These are phyloP conservation scores for Podaxis mareebaensis DNA, from an alignment of 768 basidiomycete species.

Conservation along the genomic window DNA sequence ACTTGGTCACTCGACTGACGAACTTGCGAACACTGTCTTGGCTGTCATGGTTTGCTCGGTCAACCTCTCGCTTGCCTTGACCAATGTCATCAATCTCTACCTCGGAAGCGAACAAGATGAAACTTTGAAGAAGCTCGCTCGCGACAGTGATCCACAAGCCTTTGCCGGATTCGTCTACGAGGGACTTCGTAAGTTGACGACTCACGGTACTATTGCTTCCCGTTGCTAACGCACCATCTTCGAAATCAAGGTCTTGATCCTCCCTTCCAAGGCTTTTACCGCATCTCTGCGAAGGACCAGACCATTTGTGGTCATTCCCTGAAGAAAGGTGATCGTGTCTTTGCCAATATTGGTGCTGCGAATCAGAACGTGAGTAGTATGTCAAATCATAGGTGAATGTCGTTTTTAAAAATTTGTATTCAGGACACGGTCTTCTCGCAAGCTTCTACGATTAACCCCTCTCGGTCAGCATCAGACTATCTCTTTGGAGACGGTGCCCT, in stretches of 20 bases:
- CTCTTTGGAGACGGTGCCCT: slow-evolving; percentile 49
- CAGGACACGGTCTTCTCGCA: slow-evolving; percentile 56
- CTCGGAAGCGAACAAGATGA: slow-evolving; percentile 49
- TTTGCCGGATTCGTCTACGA: slow-evolving; percentile 65
- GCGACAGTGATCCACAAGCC: slow-evolving; percentile 31
- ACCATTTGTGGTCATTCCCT: slow-evolving; percentile 41
- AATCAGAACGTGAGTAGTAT: slow-evolving; percentile 52
- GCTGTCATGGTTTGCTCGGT: slow-evolving; percentile 70
- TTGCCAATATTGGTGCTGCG: slow-evolving; percentile 61
- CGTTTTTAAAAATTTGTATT: background rate
- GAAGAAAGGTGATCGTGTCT: slow-evolving; percentile 54
- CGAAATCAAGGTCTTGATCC: slow-evolving; percentile 62
- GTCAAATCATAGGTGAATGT: background rate
- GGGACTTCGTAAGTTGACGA: slow-evolving; percentile 57
- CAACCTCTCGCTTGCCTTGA: slow-evolving; percentile 68
- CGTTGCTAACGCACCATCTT: slow-evolving; percentile 8
- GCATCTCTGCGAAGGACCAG: slow-evolving; percentile 51
- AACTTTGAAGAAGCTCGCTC: slow-evolving; percentile 37
- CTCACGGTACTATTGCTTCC: background rate
- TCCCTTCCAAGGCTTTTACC: slow-evolving; percentile 68
- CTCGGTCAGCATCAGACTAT: slow-evolving; percentile 44
- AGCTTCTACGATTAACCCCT: slow-evolving; percentile 43
- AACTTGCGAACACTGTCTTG: slow-evolving; percentile 67
- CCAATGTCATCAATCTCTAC: slow-evolving; percentile 67
- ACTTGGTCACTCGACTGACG: slow-evolving; percentile 56